Evolutionary conservation across 2,329 filamentous ascomycete genomes (phyloP).

Genomic region (Talaromyces rugulosus): DNA sequence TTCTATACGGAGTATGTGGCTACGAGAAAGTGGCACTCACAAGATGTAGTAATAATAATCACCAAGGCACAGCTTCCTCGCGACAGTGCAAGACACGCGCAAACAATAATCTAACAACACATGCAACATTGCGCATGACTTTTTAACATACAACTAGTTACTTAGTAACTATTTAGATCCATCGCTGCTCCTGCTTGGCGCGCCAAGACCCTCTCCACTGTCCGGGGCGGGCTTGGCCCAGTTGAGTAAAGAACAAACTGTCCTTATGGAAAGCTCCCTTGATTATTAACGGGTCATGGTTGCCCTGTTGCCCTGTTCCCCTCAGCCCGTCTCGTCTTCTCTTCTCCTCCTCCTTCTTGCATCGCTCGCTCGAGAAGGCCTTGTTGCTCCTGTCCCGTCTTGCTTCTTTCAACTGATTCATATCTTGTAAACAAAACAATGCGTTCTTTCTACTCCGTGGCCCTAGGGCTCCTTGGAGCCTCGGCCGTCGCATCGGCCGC

Average conservation of each 20-base stretch:
- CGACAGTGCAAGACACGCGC: no score
- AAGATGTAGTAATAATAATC: no score
- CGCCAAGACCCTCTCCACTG: background rate
- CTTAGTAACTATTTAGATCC: background rate
- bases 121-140: no score
- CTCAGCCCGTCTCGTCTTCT: background rate
- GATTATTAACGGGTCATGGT: background rate
- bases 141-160: no score
- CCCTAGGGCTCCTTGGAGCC: constrained; percentile 37
- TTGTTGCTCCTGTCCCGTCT: background rate
- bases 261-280: constrained; percentile 26
- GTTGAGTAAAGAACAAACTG: constrained; percentile 39
- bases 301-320: background rate
- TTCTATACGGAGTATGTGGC: background rate
- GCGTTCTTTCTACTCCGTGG: constrained; percentile 37
- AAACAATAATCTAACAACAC: no score
- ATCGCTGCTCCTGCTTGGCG: background rate
- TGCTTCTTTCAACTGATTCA: background rate
- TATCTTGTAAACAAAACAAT: constrained; percentile 22
- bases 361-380: background rate
- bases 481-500: constrained; percentile 32
- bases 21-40: background rate
- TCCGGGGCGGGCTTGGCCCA: background rate
- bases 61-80: no score
- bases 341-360: background rate